Conservation (phyloP, 1,139 yeast species). For the Chernovozyma aurita region DNA sequence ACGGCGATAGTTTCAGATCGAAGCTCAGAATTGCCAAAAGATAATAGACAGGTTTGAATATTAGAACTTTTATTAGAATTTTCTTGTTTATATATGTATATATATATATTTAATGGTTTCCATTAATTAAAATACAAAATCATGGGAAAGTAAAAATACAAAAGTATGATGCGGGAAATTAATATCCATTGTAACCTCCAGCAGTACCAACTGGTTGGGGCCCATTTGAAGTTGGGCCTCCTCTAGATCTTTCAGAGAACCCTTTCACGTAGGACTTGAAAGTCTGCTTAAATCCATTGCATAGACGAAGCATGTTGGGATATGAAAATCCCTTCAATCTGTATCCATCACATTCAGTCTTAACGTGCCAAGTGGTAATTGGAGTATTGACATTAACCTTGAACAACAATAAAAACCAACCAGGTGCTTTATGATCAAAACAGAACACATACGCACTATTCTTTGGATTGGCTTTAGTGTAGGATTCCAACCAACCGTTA, state of each 20-base stretch:
- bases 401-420: constrained; percentile 83
- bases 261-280: constrained; percentile 36
- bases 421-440: constrained; percentile 86
- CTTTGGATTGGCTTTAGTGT: constrained; percentile 86
- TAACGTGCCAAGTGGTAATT: constrained; percentile 84
- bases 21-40: constrained; percentile 35
- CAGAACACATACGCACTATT: constrained; percentile 91
- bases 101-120: no score
- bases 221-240: constrained; percentile 11
- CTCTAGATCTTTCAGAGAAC: constrained; percentile 16
- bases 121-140: no score
- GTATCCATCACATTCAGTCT: constrained; percentile 82
- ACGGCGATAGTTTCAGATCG: constrained; percentile 70
- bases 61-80: neutral
- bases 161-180: no score
- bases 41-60: no score
- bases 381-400: constrained; percentile 70
- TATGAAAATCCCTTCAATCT: constrained; percentile 74
- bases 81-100: no score
- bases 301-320: constrained; percentile 80
- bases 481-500: constrained; percentile 81
- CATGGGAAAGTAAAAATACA: no score
- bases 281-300: constrained; percentile 86
- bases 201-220: constrained; percentile 14
- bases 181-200: constrained; percentile 27